Conservation (phyloP, 202 grass and related monocot species). For the Panicum hallii region DNA sequence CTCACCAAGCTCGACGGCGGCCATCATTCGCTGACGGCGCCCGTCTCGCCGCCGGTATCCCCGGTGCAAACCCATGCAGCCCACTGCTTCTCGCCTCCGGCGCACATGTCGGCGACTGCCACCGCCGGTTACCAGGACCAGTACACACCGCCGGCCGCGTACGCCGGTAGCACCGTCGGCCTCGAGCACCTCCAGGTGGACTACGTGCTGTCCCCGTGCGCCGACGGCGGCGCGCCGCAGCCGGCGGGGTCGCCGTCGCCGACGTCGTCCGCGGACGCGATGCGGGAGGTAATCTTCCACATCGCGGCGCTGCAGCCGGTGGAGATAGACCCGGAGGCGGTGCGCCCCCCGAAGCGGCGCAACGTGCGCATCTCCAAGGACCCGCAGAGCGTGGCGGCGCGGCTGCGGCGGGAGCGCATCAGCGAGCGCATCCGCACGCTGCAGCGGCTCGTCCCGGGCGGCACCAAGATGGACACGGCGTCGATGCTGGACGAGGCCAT, state of each 20-base stretch:
- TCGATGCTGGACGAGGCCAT: slow-evolving; percentile 97
- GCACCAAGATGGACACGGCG: slow-evolving; percentile 95
- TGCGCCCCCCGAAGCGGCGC: slow-evolving; percentile 76
- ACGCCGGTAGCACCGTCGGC: not conserved
- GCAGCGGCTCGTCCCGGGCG: slow-evolving; percentile 83
- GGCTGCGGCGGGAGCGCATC: slow-evolving; percentile 82
- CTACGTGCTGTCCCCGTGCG: slow-evolving; percentile 37
- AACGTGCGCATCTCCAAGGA: slow-evolving; percentile 92
- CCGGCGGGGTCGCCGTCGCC: slow-evolving; percentile 19
- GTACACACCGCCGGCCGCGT: slow-evolving; percentile 6
- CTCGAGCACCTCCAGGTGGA: slow-evolving; percentile 26
- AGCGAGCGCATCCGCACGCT: slow-evolving; percentile 87
- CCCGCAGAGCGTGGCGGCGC: slow-evolving; percentile 88
- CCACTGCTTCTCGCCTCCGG: slow-evolving; percentile 44
- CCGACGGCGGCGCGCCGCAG: not conserved
- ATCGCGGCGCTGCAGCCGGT: slow-evolving; percentile 88
- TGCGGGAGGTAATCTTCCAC: slow-evolving; percentile 87
- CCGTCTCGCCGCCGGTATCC: slow-evolving; percentile 48
- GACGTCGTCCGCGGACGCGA: slow-evolving; percentile 46
- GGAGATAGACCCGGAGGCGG: slow-evolving; percentile 65
- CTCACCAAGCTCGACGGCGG: slow-evolving; percentile 39
- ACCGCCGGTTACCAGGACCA: slow-evolving; percentile 2
- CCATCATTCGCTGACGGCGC: slow-evolving; percentile 29
- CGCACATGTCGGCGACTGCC: slow-evolving; percentile 32
- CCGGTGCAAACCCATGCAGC: slow-evolving; percentile 32